A percentile compares a stretch with the other conserved stretches of the same genome.
These are phyloP conservation scores for Tolypocladium ophioglossoides DNA, from an alignment of 2,329 filamentous ascomycete genomes.

Conservation along the genomic window DNA sequence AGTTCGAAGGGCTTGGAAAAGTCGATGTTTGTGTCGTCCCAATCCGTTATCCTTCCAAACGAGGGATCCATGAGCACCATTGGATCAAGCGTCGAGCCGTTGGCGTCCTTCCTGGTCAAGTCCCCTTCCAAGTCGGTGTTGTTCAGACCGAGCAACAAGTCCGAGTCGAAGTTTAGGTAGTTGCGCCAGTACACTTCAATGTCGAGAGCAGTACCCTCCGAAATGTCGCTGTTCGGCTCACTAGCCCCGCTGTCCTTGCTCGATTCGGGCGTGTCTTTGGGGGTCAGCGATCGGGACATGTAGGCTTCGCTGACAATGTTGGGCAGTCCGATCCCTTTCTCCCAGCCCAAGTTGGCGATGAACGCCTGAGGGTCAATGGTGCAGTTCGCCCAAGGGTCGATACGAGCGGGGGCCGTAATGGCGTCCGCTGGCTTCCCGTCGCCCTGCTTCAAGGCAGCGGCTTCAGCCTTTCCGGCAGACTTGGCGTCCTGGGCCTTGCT, in stretches of 20 bases:
- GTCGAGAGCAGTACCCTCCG: constrained; percentile 42
- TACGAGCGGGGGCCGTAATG: constrained; percentile 5
- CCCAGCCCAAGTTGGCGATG: constrained; percentile 22
- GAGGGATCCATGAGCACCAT: constrained; percentile 15
- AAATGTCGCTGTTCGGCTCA: constrained; percentile 52
- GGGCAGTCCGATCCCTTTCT: constrained; percentile 17
- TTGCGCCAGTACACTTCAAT: constrained; percentile 41
- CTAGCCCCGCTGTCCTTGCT: constrained; percentile 49
- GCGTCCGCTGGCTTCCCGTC: constrained; percentile 18
- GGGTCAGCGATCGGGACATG: constrained; percentile 44
- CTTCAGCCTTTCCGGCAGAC: constrained; percentile 16
- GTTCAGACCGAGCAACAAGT: constrained; percentile 32
- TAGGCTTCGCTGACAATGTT: constrained; percentile 43
- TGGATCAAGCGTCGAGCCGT: constrained; percentile 13
- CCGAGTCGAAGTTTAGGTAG: constrained; percentile 37
- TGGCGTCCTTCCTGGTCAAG: constrained; percentile 13
- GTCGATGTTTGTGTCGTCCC: constrained; percentile 40
- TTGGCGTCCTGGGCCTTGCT: constrained; percentile 27
- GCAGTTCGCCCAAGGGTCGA: constrained; percentile 26
- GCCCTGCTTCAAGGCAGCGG: constrained; percentile 14
- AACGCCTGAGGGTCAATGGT: constrained; percentile 40
- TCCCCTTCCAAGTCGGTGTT: constrained; percentile 15
- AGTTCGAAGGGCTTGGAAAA: constrained; percentile 44
- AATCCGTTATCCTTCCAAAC: constrained; percentile 19
- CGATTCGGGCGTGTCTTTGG: constrained; percentile 55